Base-by-base conservation (phyloP, 164 flowering plant species). In the Kalanchoe fedtschenkoi region DNA sequence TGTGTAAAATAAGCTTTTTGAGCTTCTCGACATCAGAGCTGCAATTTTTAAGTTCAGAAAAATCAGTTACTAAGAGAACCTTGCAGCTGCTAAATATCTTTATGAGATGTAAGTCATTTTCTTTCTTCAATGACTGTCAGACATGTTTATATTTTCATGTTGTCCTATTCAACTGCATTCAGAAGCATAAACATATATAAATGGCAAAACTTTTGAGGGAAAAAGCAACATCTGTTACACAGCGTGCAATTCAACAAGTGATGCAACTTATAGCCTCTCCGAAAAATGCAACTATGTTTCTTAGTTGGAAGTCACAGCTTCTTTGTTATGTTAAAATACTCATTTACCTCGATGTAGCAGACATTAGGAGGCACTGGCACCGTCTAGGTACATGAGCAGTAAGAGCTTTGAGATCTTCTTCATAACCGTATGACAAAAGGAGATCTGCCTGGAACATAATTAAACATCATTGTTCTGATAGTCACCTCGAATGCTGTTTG, bases 341-440 rank as follows among this genome's bases (percentile, higher is more conserved):
- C 59, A 68, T 71, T 70, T 11, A 87, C 99, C 99, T 91, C 70
- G 89, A 77, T 9, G 97, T 91, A 26, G 99, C 97, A 70, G 97
- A 95, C 97, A 95, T 87, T 26, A 95, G 89, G 75, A 95, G 93
- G 69, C 96, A 84, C 57, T 95, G 99, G 70, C 99, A 95, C 51
- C 86, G 81, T 51, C 83, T 82, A 44, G 99, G 91, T 54, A 91
- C 66, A 69, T 85, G 82, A 66, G 85, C 70, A 5, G 82, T 77
- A 60, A 91, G 81, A 44, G 86, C 76, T 76, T 82, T 88, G 34
- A 95, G 55, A 75, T 95, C 95, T 58, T 91, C 91, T 70, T 83
- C 96, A 71, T 86, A 91, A n/a, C 97, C 97, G 81, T 83, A 87
- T 37, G 96, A 84, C 72, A 95, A 70, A 41, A 95, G 80, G 65